Evolutionary conservation across 306 rosid genomes (phyloP).

Genomic region (Myrica gale): DNA sequence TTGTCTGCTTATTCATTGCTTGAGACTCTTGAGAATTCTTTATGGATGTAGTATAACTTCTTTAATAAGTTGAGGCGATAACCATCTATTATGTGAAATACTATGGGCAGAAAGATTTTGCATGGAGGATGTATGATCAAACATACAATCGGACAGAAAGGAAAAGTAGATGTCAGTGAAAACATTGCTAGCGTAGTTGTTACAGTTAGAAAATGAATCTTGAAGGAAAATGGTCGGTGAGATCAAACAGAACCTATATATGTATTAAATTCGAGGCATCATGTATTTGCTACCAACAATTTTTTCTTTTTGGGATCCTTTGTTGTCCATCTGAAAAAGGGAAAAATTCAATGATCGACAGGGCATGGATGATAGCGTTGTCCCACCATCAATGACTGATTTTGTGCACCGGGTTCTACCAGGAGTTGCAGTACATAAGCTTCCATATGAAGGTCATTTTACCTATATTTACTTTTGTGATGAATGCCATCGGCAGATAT

Average conservation of each 20-base stretch:
- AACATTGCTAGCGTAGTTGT: neutral
- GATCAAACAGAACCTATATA: slow-evolving; percentile 7
- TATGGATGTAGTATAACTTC: neutral
- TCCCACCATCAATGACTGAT: slow-evolving; percentile 91
- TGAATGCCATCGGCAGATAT: slow-evolving; percentile 96
- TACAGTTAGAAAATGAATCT: neutral
- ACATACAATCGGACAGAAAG: neutral
- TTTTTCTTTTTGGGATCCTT: neutral
- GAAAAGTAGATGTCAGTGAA: neutral
- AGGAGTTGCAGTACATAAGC: slow-evolving; percentile 94
- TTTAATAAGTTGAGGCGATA: neutral
- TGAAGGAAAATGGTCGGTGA: neutral
- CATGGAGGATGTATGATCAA: neutral
- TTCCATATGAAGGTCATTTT: slow-evolving; percentile 96
- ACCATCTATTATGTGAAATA: neutral
- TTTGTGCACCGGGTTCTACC: slow-evolving; percentile 90
- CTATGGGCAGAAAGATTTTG: neutral
- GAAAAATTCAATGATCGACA: slow-evolving; percentile 41
- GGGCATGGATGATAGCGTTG: slow-evolving; percentile 97
- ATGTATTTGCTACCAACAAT: neutral
- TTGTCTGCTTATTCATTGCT: neutral
- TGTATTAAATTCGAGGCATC: neutral
- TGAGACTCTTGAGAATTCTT: neutral
- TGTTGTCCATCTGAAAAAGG: neutral
- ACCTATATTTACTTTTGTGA: slow-evolving; percentile 86